Conservation (phyloP, 1,284 basidiomycete species). For the Volvariella surrecta region DNA sequence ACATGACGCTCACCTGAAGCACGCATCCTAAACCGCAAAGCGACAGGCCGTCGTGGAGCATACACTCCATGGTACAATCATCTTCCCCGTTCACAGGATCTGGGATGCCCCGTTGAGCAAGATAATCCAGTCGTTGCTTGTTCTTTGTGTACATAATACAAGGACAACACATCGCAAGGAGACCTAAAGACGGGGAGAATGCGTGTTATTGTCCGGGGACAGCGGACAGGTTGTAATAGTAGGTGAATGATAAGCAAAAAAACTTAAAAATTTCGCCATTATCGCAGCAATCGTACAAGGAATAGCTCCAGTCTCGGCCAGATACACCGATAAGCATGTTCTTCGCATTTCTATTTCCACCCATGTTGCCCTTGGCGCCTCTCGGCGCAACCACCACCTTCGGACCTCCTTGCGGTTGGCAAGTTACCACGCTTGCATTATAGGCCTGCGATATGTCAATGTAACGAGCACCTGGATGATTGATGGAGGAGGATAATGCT, state of each 20-base stretch:
- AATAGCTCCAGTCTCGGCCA: conserved; percentile 39
- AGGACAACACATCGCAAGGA: conserved; percentile 22
- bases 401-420: too few relatives aligned
- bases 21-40: conserved; percentile 10
- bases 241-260: too few relatives aligned
- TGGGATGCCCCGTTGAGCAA: conserved; percentile 22
- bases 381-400: too few relatives aligned
- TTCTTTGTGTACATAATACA: conserved; percentile 29
- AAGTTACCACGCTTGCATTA: too few relatives aligned
- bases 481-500: too few relatives aligned
- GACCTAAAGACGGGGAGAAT: conserved; percentile 11
- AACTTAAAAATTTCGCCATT: conserved; percentile 30
- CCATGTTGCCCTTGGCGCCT: conserved; percentile 18
- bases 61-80: background rate
- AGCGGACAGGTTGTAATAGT: too few relatives aligned
- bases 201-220: too few relatives aligned
- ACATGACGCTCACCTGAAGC: conserved; percentile 19
- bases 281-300: conserved; percentile 28
- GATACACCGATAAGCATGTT: conserved; percentile 28
- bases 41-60: background rate
- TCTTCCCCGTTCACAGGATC: conserved; percentile 18
- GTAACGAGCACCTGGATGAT: too few relatives aligned
- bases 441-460: too few relatives aligned
- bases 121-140: conserved; percentile 27
- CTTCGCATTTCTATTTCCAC: conserved; percentile 31